phyloP scores from a whole-genome alignment of 371 early-diverging fungal genomes.

The Lichtheimia corymbifera region DNA sequence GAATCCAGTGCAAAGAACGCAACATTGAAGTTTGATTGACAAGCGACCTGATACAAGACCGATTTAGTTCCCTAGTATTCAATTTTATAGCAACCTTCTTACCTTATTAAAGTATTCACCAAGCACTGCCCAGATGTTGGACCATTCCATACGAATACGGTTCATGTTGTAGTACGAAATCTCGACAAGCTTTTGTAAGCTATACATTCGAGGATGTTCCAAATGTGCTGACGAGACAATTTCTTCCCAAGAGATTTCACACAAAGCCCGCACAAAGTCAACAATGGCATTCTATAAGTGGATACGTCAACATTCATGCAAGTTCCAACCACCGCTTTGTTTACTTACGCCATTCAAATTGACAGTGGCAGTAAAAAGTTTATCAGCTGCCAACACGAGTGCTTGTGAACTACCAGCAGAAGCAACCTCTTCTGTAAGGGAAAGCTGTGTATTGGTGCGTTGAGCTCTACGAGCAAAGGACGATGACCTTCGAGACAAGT shows the following conservation, averaged over 20 bases:
- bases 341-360: conserved; percentile 48
- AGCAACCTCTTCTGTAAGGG: conserved; percentile 53
- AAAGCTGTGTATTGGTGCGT: conserved; percentile 35
- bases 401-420: conserved; percentile 62
- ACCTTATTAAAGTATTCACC: conserved; percentile 88
- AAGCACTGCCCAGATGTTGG: conserved; percentile 91
- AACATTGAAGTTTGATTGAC: conserved; percentile 83
- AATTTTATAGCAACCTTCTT: not conserved
- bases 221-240: conserved; percentile 68
- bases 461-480: conserved; percentile 19
- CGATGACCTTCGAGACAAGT: conserved; percentile 39
- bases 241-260: conserved; percentile 88
- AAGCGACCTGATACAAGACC: conserved; percentile 64
- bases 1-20: conserved; percentile 92
- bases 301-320: not conserved
- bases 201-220: conserved; percentile 82
- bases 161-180: conserved; percentile 97
- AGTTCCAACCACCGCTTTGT: not conserved
- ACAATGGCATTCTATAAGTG: conserved; percentile 67
- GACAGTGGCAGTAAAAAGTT: conserved; percentile 72
- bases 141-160: conserved; percentile 96
- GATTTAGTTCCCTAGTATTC: not conserved
- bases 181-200: conserved; percentile 90
- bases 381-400: conserved; percentile 79
- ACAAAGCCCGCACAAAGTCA: conserved; percentile 87